These are phyloP conservation scores for Vaccinium myrtillus DNA, from an alignment of 148 eudicot species.

Conservation along the genomic window DNA sequence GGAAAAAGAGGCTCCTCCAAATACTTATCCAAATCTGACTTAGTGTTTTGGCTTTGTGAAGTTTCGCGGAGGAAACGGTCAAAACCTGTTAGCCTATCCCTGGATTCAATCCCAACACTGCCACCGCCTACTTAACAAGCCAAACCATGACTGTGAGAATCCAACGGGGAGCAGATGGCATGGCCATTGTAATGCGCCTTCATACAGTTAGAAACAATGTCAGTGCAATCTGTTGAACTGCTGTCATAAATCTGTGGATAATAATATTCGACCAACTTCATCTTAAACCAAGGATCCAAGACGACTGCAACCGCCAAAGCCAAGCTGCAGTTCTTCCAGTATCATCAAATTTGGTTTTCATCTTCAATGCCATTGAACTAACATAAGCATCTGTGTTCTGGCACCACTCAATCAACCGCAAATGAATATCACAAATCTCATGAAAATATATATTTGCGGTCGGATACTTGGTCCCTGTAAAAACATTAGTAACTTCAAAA, in stretches of 20 bases:
- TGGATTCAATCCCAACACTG: conserved; percentile 44
- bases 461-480: conserved; percentile 44
- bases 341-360: conserved; percentile 72
- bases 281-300: conserved; percentile 88
- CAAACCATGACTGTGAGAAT: conserved; percentile 30
- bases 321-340: conserved; percentile 80
- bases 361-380: conserved; percentile 44
- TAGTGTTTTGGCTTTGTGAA: too few relatives aligned
- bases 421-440: conserved; percentile 51
- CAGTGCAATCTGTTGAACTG: conserved; percentile 37
- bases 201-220: conserved; percentile 51
- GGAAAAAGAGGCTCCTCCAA: too few relatives aligned
- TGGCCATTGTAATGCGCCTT: conserved; percentile 66
- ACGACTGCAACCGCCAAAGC: conserved; percentile 85
- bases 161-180: conserved; percentile 40
- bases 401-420: conserved; percentile 56
- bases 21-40: too few relatives aligned
- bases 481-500: conserved; percentile 61
- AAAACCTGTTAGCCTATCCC: conserved; percentile 73
- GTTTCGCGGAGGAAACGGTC: conserved; percentile 39
- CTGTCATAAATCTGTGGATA: conserved; percentile 66
- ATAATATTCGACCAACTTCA: conserved; percentile 83
- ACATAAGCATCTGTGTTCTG: conserved; percentile 41
- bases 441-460: conserved; percentile 70
- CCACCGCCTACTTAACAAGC: conserved; percentile 45